Evolutionary conservation across 2,329 filamentous ascomycete genomes (phyloP), one percentile per base, ranked within the genome.

Genomic region (Laburnicola sp.): DNA sequence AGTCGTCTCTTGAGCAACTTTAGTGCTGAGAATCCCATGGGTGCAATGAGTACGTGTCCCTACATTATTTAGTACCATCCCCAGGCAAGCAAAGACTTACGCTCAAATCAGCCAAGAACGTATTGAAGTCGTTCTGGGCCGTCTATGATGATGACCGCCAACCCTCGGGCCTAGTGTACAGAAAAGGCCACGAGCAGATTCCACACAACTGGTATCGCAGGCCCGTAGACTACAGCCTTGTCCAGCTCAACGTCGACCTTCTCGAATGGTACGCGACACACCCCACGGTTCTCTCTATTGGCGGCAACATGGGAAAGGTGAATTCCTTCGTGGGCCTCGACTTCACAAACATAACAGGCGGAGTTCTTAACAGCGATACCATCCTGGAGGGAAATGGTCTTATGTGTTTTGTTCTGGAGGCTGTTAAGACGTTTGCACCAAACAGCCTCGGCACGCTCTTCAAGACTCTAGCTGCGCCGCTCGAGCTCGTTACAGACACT

Each of bases 121-220:
- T 70, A 1, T 68, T 82, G 45, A 74, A 72, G 46, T 74, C 67
- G 54, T 81, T 82, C 64, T 82, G 74, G 53, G 78, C 66, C 8
- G 74, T 82, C 10, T 71, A 74, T 8, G 73, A 74, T 22, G 58
- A 68, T 39, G 67, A 71, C 4, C 63, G 76, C 5, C 16, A 16
- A 16, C 16, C 16, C 16, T 71, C 70, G 10, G 69, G 73, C 35
- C 76, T 80, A 2, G 59, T 54, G 41, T 64, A 64, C 56, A 74
- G 73, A 6, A 59, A 72, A 23, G 80, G 80, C n/a, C 75, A 75
- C 58, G 79, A 82, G 57, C 71, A 74, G 3, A 80, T 82, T 36
- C 80, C 80, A 0, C 71, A 76, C 23, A 82, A 82, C 64, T 82
- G 79, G 76, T 82, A 78, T 64, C 74, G 75, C 35, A 70, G 61